Evolutionary conservation across 306 rosid genomes (phyloP), one percentile per base, ranked within the genome.

Genomic region (Mimosa bimucronata): DNA sequence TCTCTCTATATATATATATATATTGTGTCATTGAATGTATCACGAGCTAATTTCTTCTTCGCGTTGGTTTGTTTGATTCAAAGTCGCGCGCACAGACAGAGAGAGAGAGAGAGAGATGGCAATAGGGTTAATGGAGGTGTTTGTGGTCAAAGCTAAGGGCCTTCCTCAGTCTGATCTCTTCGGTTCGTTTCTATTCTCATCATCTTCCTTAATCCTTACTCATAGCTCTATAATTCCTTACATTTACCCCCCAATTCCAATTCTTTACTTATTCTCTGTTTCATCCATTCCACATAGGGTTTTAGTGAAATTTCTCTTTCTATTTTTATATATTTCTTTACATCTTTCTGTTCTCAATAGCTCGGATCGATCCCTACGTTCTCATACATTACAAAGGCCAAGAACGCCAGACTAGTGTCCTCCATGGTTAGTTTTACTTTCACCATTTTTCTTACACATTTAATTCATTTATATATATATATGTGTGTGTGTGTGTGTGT

Each of bases 281-380:
- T 55, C 61, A n/a, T 55, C 61, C 28, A 55, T 55, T 55, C 9
- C 28, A 25, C 6, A 25, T 3, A 11, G 18, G 66, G 18, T n/a
- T 58, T 58, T 1, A 52, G 25, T 11, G 66, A 25, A 11, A 10
- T 53, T 53, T 55, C 28, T 70, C 73, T 37, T 58, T 84, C 64
- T 60, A 72, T 50, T 37, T 0, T 38, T 29, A 5, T 41, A 26
- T 28, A 7, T 11, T 61, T 45, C 38, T 58, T 37, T 9, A 21
- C 57, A 77, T 62, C 18, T 44, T 21, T 50, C 5, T 11, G 25
- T 38, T 67, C 21, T 19, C 9, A 10, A 53, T 68, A 92, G 97
- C 83, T 74, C 61, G 85, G 16, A 90, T 92, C 85, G 97, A 94
- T 66, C 97, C 97, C 1, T 90, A 90, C 61, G 97, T 90, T 71